These are phyloP conservation scores for Davidsoniella neocaledoniae DNA, from an alignment of 2,329 filamentous ascomycete species.

Conservation along the genomic window DNA sequence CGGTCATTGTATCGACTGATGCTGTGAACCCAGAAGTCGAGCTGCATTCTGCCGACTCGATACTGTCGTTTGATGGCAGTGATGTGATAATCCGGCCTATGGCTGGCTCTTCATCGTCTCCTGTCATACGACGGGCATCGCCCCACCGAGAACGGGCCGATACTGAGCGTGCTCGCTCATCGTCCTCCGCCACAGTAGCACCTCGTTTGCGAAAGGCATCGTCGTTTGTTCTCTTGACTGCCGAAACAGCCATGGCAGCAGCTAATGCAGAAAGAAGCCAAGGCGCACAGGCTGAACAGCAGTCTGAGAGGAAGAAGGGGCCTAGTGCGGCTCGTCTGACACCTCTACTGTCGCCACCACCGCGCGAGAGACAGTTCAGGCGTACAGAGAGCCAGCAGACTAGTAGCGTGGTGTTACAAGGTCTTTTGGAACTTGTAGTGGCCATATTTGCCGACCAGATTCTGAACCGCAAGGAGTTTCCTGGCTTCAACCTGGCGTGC, in stretches of 20 bases:
- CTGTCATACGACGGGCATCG: constrained; percentile 42
- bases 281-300: not conserved
- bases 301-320: constrained; percentile 1
- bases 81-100: constrained; percentile 71
- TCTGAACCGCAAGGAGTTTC: constrained; percentile 74
- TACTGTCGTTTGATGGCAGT: constrained; percentile 68
- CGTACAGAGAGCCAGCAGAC: constrained; percentile 34
- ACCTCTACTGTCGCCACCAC: constrained; percentile 25
- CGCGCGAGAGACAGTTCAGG: not conserved
- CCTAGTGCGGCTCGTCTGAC: constrained; percentile 47
- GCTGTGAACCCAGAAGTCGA: constrained; percentile 70
- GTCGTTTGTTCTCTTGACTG: constrained; percentile 77
- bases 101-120: constrained; percentile 41
- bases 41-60: constrained; percentile 65
- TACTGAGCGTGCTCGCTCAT: constrained; percentile 23
- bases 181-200: constrained; percentile 1
- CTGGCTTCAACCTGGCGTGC: constrained; percentile 67
- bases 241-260: constrained; percentile 38
- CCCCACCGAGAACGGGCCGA: constrained; percentile 38
- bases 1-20: constrained; percentile 74
- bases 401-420: constrained; percentile 56
- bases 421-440: constrained; percentile 60
- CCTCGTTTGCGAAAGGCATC: constrained; percentile 62
- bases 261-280: constrained; percentile 16
- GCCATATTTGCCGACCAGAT: constrained; percentile 75